These are phyloP conservation scores for Mycena leptocephala DNA, from an alignment of 768 basidiomycete genomes.

Conservation along the genomic window DNA sequence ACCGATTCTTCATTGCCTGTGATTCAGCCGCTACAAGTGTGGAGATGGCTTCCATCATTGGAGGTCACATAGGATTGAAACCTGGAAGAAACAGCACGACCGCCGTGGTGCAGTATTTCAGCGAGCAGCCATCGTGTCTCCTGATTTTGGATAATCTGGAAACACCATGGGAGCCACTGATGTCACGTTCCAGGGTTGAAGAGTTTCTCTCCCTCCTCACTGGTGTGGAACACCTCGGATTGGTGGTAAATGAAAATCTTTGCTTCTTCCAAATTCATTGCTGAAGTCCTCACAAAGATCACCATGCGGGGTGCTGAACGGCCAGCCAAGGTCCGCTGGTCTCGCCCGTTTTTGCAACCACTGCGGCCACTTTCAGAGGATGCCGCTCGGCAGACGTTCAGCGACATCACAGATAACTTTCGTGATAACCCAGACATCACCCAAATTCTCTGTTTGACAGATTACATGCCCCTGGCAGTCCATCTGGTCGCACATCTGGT, in stretches of 20 bases:
- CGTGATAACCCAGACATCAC: background rate
- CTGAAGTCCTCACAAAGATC: background rate
- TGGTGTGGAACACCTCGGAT: background rate
- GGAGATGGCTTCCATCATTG: background rate
- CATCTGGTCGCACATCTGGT: background rate
- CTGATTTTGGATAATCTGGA: conserved; percentile 1
- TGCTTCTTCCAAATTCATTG: no score
- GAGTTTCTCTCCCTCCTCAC: background rate
- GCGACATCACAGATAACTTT: background rate
- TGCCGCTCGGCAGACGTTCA: background rate
- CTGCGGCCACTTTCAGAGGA: background rate
- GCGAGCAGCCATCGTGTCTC: background rate
- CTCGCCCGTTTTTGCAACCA: background rate
- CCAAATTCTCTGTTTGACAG: background rate
- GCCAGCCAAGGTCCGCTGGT: background rate
- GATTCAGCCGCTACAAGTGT: background rate
- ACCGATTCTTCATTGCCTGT: background rate
- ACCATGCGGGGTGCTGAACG: background rate
- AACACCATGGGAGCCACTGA: background rate
- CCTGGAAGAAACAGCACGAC: background rate
- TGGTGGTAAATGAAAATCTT: background rate
- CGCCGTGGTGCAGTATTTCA: background rate
- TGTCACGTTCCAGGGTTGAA: background rate
- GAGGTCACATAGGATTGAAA: background rate
- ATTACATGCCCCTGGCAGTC: background rate